Conservation (phyloP, 768 basidiomycete species). For the Auricularia sp. region DNA sequence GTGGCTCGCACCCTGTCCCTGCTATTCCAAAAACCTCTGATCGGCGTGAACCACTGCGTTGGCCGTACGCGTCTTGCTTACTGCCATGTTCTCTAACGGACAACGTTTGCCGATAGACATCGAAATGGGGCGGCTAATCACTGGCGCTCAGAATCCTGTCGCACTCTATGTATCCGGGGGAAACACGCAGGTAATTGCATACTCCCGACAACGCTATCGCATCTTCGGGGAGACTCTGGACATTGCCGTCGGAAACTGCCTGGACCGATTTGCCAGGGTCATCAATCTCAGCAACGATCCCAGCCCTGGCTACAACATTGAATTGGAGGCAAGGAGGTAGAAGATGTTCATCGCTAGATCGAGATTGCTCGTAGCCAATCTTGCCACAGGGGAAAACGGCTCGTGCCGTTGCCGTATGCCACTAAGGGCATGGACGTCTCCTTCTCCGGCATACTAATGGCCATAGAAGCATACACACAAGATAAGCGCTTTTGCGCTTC, state of each 20-base stretch:
- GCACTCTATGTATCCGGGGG: conserved; percentile 98
- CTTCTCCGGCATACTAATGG: conserved; percentile 86
- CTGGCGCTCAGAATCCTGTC: conserved; percentile 88
- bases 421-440: conserved; percentile 99
- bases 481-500: conserved; percentile 65
- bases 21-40: conserved; percentile 79
- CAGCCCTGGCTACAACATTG: conserved; percentile 93
- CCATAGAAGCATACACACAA: conserved; percentile 75
- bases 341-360: conserved; percentile 9
- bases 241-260: conserved; percentile 97
- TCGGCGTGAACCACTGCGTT: conserved; percentile 98
- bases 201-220: conserved; percentile 92
- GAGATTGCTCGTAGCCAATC: background rate
- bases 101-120: conserved; percentile 44
- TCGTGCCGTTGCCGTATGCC: conserved; percentile 81
- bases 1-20: conserved; percentile 87
- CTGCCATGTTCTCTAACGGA: conserved; percentile 21
- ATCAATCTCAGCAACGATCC: conserved; percentile 94
- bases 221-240: conserved; percentile 99
- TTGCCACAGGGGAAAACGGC: conserved; percentile 58
- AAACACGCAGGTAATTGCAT: conserved; percentile 98
- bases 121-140: conserved; percentile 95
- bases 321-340: conserved; percentile 87
- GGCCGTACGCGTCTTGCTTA: conserved; percentile 57
- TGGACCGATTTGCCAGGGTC: conserved; percentile 93